phyloP scores from a whole-genome alignment of 1,284 basidiomycete genomes.

The Sutorius eximius region DNA sequence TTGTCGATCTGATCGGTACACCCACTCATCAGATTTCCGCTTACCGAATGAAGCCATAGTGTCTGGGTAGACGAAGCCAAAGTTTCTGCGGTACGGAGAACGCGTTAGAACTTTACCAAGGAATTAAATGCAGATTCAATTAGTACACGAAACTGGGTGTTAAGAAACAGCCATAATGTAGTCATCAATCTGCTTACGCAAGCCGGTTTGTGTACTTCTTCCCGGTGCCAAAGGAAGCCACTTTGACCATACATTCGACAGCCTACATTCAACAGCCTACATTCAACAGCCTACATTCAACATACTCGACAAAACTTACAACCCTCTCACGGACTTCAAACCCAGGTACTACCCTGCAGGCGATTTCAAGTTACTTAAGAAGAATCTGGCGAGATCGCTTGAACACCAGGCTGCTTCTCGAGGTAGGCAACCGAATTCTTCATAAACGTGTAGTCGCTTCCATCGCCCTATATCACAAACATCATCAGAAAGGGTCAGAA shows the following conservation, averaged over 20 bases:
- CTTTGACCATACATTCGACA: too few relatives aligned
- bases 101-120: too few relatives aligned
- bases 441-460: conserved; percentile 14
- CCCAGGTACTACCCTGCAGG: not conserved
- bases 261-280: too few relatives aligned
- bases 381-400: conserved; percentile 20
- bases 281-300: too few relatives aligned
- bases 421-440: conserved; percentile 24
- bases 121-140: too few relatives aligned
- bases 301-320: not conserved
- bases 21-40: not conserved
- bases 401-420: conserved; percentile 26
- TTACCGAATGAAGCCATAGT: not conserved
- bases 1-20: not conserved
- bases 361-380: conserved; percentile 1
- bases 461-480: conserved; percentile 29
- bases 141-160: too few relatives aligned
- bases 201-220: too few relatives aligned
- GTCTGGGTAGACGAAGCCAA: too few relatives aligned
- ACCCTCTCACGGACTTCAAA: not conserved
- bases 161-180: too few relatives aligned
- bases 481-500: conserved; percentile 28
- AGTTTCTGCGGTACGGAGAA: too few relatives aligned
- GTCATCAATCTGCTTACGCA: too few relatives aligned
- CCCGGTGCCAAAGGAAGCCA: too few relatives aligned